Evolutionary conservation across 305 asterid genomes (phyloP), one percentile per base, ranked within the genome.

Genomic region (Rubia balearica): DNA sequence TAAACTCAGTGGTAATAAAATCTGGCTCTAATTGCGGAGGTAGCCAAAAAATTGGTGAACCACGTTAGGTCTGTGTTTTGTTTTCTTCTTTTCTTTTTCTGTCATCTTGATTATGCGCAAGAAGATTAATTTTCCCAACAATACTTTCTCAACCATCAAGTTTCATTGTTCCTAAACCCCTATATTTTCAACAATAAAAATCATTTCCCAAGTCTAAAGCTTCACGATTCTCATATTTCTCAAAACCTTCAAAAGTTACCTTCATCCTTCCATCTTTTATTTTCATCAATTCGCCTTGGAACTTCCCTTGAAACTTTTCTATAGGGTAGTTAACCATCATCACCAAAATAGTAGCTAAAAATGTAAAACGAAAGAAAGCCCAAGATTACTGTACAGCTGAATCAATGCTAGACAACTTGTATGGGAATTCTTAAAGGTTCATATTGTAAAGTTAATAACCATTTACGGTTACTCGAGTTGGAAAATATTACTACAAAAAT

Each of bases 121-220:
- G n/a, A n/a, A n/a, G n/a, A n/a, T n/a, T n/a, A n/a, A n/a, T n/a
- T n/a, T n/a, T n/a, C n/a, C n/a, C n/a, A n/a, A n/a, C n/a, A n/a
- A n/a, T n/a, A n/a, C 68, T 70, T 91, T 30, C 67, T 81, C 83
- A 91, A 79, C 98, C 96, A 91, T 8, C 80, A 80, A 8, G 86
- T 75, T 86, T 91, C 96, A 0, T 30, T 81, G 38, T 74, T 80
- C 77, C 98, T 79, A 40, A 88, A 79, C n/a, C 81, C 88, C 11
- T 69, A 38, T 63, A 89, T 83, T 75, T 80, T 91, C 2, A 85
- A 78, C 59, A 91, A 84, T n/a, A 71, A 86, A 86, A 80, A 82
- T 88, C 86, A 85, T 62, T 77, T 91, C 98, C 98, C 98, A 91
- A 48, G 94, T 91, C 75, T 91, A 94, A 59, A 91, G 89, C 75